A percentile compares a stretch with the other conserved stretches of the same genome.
Conservation (phyloP, 768 basidiomycete genomes). For the Fistulinella prunicolor region DNA sequence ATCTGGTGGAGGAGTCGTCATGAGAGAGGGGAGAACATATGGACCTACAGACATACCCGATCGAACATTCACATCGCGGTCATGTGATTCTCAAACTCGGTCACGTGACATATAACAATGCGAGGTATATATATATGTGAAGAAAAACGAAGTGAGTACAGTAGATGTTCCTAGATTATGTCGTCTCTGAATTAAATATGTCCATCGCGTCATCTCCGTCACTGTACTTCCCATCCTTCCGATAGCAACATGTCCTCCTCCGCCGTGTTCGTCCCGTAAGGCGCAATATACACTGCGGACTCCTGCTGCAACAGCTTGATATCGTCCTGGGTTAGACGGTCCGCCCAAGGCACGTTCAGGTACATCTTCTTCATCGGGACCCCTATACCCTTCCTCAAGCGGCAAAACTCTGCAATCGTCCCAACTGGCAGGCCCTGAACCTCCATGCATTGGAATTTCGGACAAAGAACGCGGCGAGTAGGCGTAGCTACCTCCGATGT, state of each 20-base stretch:
- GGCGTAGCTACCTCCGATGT: conserved; percentile 5
- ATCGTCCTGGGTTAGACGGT: conserved; percentile 17
- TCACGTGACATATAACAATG: no score
- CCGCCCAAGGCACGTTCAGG: conserved; percentile 34
- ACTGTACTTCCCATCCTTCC: conserved; percentile 12
- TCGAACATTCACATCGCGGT: conserved; percentile 22
- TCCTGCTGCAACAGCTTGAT: conserved; percentile 28
- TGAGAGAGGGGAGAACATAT: conserved; percentile 13
- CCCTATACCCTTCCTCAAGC: conserved; percentile 36
- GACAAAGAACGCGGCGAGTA: conserved; percentile 36
- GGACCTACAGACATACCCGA: conserved; percentile 10
- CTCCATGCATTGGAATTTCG: conserved; percentile 46
- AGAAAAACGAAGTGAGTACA: no score
- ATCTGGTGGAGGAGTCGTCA: background rate
- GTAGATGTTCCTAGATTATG: no score
- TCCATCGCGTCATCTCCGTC: no score
- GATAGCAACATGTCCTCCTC: conserved; percentile 42
- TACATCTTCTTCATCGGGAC: conserved; percentile 53
- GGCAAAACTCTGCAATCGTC: conserved; percentile 36
- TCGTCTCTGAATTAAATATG: no score
- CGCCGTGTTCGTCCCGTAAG: conserved; percentile 40
- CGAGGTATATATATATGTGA: no score
- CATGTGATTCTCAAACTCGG: conserved; percentile 22
- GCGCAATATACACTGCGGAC: conserved; percentile 25
- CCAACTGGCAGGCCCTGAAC: conserved; percentile 36